Base-by-base conservation (phyloP, 495 filamentous ascomycete genomes). In the Aspergillus nidulans region DNA sequence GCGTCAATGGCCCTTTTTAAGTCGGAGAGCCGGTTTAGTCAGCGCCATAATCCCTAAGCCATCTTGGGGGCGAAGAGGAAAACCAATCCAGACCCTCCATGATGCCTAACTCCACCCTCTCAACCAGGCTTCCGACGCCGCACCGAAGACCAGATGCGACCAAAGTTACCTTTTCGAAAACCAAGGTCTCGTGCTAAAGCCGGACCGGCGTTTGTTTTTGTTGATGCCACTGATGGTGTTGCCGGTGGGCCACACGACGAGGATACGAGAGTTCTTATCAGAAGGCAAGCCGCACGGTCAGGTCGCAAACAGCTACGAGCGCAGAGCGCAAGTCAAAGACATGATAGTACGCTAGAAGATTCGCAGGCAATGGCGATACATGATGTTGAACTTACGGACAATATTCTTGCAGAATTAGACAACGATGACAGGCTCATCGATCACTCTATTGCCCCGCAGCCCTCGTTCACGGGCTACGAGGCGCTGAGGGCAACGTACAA, bases 171-270 rank as follows among this genome's bases (percentile, higher is more conserved):
- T 19, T 46, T 16, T 6, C 26, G 26, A 38, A 54, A 54, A 24
- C 52, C 25, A 6, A 44, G 52, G 36, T 21, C 39, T 32, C 52
- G 52, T 15, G 52, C 52, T 15, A 54, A 54, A 36, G 41, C 45
- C 3, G 52, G 52, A 3, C 52, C 52, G 25, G 52, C 52, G 2
- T 54, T 54, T 46, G 52, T 54, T 18, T 54, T 54, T 16, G 41
- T 54, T 5, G 44, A 47, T 23, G 45, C 53, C 23, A 23, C 38
- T 34, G 34, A 39, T 8, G 15, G 19, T 7, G 9, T 18, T 3
- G 3, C 19, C 13, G 52, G 19, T n/a, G 4, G 41, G 16, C 16
- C 36, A 39, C 15, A 13, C 8, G 53, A 42, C 16, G 18, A 55
- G n/a, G 53, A 42, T 7, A 34, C 34, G 9, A 41, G 53, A 24